phyloP scores from a whole-genome alignment of 768 basidiomycete genomes.

The Leccinum ochraceum region DNA sequence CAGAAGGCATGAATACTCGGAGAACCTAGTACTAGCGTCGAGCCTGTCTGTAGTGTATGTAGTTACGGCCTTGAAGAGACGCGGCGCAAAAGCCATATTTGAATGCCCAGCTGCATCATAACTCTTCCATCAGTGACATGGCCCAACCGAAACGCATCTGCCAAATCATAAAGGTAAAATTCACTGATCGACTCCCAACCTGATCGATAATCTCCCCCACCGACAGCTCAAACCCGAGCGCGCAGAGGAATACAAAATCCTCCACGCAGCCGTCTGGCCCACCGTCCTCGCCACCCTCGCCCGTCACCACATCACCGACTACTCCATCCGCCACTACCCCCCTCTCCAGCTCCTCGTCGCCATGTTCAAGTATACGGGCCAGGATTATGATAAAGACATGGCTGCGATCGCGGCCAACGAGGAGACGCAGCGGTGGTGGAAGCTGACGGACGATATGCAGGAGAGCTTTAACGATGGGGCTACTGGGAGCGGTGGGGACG shows the following conservation, averaged over 20 bases:
- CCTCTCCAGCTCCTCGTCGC: conserved; percentile 69
- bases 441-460: conserved; percentile 75
- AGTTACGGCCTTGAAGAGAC: neutral
- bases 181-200: neutral
- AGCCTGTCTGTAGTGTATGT: neutral
- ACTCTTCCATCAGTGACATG: conserved; percentile 1
- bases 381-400: conserved; percentile 70
- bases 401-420: conserved; percentile 58
- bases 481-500: conserved; percentile 61
- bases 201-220: neutral
- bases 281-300: conserved; percentile 63
- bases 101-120: conserved; percentile 2
- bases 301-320: conserved; percentile 67
- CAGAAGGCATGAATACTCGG: neutral
- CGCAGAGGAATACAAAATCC: conserved; percentile 51
- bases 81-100: neutral
- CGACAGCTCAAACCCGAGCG: conserved; percentile 54
- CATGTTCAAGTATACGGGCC: conserved; percentile 74
- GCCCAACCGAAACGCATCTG: conserved; percentile 54
- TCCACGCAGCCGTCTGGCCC: conserved; percentile 70
- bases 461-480: conserved; percentile 72
- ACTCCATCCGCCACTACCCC: conserved; percentile 72
- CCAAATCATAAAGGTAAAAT: conserved; percentile 66
- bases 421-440: conserved; percentile 79
- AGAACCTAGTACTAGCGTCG: neutral